These are phyloP conservation scores for Podosphaera xanthii DNA, from an alignment of 2,329 filamentous ascomycete genomes.

Conservation along the genomic window DNA sequence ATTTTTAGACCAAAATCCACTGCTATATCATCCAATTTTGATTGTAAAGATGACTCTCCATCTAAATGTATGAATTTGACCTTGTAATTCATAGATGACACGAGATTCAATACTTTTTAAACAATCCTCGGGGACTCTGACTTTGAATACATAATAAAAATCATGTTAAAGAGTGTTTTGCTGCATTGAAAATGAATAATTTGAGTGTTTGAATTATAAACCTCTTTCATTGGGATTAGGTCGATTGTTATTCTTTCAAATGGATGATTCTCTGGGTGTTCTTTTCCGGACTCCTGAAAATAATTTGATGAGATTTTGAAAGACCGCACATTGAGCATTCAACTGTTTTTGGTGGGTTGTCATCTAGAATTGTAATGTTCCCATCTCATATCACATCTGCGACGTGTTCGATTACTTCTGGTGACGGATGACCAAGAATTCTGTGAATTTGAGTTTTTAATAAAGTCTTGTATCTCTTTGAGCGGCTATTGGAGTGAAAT, in stretches of 20 bases:
- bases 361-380: neutral
- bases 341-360: neutral
- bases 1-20: neutral
- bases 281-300: neutral
- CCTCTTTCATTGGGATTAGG: neutral
- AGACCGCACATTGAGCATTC: neutral
- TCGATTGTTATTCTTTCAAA: neutral
- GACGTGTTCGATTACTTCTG: no score
- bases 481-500: no score
- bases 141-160: neutral
- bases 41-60: no score
- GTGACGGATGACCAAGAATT: no score
- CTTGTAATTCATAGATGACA: no score
- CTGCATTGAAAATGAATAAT: neutral
- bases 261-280: neutral
- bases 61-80: no score
- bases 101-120: no score
- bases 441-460: no score
- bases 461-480: no score
- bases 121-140: neutral
- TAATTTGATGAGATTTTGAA: neutral
- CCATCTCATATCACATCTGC: no score
- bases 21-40: no score
- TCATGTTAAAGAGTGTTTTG: neutral
- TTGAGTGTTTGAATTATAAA: neutral